These are phyloP conservation scores for Botrytis tulipae DNA, from an alignment of 2,329 filamentous ascomycete species.

Conservation along the genomic window DNA sequence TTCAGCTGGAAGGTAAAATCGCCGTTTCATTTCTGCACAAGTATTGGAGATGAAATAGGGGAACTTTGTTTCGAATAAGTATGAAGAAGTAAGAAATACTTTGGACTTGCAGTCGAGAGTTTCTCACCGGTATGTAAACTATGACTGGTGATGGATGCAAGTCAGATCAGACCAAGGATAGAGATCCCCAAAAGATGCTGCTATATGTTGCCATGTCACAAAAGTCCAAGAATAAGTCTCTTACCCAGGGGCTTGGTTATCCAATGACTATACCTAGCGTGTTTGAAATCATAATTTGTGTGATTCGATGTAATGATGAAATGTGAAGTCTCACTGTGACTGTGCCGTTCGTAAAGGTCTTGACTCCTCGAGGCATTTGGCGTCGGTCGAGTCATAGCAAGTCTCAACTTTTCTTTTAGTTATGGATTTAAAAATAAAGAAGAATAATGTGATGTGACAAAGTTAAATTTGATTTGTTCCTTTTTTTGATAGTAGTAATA, in stretches of 20 bases:
- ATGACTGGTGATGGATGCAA: constrained; percentile 1
- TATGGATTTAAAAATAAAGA: background rate
- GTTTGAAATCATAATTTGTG: background rate
- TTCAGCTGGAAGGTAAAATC: background rate
- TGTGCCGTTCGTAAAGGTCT: background rate
- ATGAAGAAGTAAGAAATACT: background rate
- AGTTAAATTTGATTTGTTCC: background rate
- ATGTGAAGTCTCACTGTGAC: background rate
- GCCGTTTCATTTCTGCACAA: background rate
- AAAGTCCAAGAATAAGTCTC: background rate
- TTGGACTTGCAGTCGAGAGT: background rate
- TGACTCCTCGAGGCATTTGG: background rate
- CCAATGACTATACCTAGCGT: background rate
- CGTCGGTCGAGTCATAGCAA: background rate
- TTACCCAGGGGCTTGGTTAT: background rate
- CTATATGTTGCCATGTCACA: background rate
- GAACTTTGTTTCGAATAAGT: background rate
- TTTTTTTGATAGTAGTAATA: background rate
- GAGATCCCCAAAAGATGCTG: background rate
- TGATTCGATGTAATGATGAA: background rate
- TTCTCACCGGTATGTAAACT: background rate
- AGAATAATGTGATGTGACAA: background rate
- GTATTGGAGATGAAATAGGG: background rate
- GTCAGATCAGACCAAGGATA: constrained; percentile 6
- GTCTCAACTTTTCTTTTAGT: background rate